Percentiles rank a stretch among this genome's conserved stretches.
Conservation (phyloP, 305 asterid species). For the Solanum hybrid region DNA sequence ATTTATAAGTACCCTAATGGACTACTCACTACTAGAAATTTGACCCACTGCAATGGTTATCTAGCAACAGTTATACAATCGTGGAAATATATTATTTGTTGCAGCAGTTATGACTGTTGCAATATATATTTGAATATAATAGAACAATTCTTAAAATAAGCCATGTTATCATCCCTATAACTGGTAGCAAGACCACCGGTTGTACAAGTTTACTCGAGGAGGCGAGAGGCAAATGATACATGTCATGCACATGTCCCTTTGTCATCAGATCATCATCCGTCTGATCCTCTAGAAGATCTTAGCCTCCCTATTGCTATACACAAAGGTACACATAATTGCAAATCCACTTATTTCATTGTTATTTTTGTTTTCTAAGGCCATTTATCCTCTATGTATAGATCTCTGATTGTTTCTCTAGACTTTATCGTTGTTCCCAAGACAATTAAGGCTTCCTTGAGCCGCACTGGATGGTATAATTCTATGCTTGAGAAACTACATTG, state of each 20-base stretch:
- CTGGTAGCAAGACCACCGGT: background rate
- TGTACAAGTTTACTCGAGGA: background rate
- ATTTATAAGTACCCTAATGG: too few relatives aligned
- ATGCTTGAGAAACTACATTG: background rate
- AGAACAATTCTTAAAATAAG: too few relatives aligned
- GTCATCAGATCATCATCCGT: background rate
- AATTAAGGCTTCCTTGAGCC: background rate
- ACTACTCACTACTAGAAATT: too few relatives aligned
- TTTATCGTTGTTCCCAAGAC: background rate
- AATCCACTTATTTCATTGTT: background rate
- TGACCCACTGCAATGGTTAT: background rate
- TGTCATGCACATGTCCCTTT: background rate
- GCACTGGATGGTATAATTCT: background rate
- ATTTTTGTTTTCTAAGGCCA: background rate
- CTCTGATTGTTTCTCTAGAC: background rate
- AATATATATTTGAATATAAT: background rate
- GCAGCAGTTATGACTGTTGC: background rate
- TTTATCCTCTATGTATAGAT: background rate
- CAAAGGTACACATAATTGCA: background rate
- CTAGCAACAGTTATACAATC: background rate
- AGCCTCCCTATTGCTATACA: background rate
- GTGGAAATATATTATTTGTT: too few relatives aligned
- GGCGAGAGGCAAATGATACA: background rate
- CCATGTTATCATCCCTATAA: background rate
- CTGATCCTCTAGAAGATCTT: background rate